Evolutionary conservation across 805 yeast genomes (phyloP).

Genomic region (Ogataea nonfermentans): DNA sequence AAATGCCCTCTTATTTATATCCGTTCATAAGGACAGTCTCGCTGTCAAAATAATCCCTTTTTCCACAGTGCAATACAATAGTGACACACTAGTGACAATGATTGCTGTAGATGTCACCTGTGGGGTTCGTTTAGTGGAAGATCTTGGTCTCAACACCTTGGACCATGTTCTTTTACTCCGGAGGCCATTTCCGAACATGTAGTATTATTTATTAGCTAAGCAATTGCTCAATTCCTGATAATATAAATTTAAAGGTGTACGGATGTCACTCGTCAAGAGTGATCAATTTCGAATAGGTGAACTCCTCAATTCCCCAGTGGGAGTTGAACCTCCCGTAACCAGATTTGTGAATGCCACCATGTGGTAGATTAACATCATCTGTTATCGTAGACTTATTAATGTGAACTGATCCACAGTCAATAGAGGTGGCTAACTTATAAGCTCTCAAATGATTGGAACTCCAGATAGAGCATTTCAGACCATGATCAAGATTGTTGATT

Average conservation of each 20-base stretch:
- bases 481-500: conserved; percentile 34
- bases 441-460: conserved; percentile 36
- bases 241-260: not conserved
- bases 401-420: conserved; percentile 37
- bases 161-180: too few species aligned
- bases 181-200: too few species aligned
- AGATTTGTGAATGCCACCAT: conserved; percentile 44
- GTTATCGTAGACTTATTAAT: conserved; percentile 25
- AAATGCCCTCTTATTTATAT: too few species aligned
- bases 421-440: conserved; percentile 32
- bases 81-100: too few species aligned
- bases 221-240: too few species aligned
- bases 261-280: conserved; percentile 36
- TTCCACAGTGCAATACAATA: too few species aligned
- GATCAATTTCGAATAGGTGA: conserved; percentile 37
- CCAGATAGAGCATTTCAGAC: conserved; percentile 46
- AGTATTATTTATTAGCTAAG: too few species aligned
- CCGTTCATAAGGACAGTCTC: too few species aligned
- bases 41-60: too few species aligned
- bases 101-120: too few species aligned
- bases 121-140: too few species aligned
- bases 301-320: conserved; percentile 45
- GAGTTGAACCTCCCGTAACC: conserved; percentile 46
- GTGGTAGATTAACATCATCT: conserved; percentile 36
- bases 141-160: too few species aligned